Evolutionary conservation across 129 eudicot genomes (phyloP).

Genomic region (Deinandra increscens): DNA sequence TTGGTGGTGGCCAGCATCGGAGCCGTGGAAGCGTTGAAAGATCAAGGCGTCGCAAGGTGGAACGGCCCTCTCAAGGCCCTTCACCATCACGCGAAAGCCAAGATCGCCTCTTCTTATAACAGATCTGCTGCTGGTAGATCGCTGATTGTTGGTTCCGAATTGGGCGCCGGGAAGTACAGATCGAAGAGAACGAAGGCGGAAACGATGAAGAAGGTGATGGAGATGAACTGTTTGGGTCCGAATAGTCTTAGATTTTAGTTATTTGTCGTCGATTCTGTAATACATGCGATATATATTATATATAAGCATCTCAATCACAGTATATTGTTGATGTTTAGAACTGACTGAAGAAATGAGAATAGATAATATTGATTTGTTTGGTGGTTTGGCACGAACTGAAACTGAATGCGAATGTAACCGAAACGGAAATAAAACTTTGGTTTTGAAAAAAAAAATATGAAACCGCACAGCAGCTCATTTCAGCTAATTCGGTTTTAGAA

Average conservation of each 20-base stretch:
- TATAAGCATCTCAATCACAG: not conserved
- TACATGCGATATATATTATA: conserved; percentile 20
- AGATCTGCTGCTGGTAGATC: conserved; percentile 27
- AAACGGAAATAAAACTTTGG: too few species aligned
- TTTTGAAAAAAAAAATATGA: too few species aligned
- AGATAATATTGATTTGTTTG: too few species aligned
- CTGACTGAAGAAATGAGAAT: too few species aligned
- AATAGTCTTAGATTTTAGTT: conserved; percentile 51
- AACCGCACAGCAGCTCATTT: too few species aligned
- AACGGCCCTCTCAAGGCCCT: conserved; percentile 43
- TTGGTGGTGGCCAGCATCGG: conserved; percentile 60
- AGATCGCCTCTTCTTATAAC: conserved; percentile 26
- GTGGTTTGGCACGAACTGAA: too few species aligned
- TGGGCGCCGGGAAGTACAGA: conserved; percentile 1
- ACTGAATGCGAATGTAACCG: too few species aligned
- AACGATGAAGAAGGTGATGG: conserved; percentile 46
- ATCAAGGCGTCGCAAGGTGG: conserved; percentile 64
- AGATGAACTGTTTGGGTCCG: conserved; percentile 63
- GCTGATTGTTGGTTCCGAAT: conserved; percentile 13
- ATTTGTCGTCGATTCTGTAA: not conserved
- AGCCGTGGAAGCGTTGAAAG: conserved; percentile 67
- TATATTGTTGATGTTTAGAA: not conserved
- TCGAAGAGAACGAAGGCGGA: conserved; percentile 33
- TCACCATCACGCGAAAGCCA: conserved; percentile 47
- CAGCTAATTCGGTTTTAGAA: too few species aligned